Conservation (phyloP, 1,139 yeast genomes). For the Yamadazyma triangularis region DNA sequence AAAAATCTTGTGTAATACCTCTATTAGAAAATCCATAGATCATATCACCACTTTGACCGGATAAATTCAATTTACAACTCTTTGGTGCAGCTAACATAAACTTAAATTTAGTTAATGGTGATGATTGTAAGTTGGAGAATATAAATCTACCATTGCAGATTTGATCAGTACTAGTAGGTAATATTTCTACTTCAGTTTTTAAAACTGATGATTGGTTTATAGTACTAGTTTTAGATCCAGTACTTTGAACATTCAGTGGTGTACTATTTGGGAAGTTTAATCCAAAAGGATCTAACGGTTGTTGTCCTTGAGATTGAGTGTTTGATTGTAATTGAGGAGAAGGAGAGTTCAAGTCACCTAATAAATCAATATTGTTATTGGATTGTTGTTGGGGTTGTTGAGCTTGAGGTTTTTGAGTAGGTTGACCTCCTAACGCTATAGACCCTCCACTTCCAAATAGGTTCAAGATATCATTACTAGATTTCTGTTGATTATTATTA, state of each 20-base stretch:
- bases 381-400: too few species aligned
- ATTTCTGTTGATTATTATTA: constrained; percentile 13
- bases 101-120: constrained; percentile 41
- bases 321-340: constrained; percentile 47
- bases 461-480: constrained; percentile 31
- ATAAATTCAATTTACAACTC: constrained; percentile 56
- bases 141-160: constrained; percentile 37
- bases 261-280: constrained; percentile 42
- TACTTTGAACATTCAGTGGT: constrained; percentile 26
- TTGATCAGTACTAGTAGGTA: constrained; percentile 12
- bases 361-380: constrained; percentile 27
- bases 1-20: constrained; percentile 57
- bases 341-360: constrained; percentile 45
- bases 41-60: constrained; percentile 62
- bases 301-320: constrained; percentile 12
- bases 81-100: constrained; percentile 85
- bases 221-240: constrained; percentile 7
- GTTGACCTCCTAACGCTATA: constrained; percentile 29
- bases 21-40: constrained; percentile 48
- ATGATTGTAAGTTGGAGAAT: constrained; percentile 37
- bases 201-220: constrained; percentile 47
- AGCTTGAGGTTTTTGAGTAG: constrained; percentile 5
- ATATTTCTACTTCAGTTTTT: constrained; percentile 43
- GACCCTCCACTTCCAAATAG: constrained; percentile 47
- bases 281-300: constrained; percentile 54